Percentiles rank a stretch among this genome's conserved stretches.
phyloP scores from a whole-genome alignment of 2,329 filamentous ascomycete species.

The Aspergillus uvarum region DNA sequence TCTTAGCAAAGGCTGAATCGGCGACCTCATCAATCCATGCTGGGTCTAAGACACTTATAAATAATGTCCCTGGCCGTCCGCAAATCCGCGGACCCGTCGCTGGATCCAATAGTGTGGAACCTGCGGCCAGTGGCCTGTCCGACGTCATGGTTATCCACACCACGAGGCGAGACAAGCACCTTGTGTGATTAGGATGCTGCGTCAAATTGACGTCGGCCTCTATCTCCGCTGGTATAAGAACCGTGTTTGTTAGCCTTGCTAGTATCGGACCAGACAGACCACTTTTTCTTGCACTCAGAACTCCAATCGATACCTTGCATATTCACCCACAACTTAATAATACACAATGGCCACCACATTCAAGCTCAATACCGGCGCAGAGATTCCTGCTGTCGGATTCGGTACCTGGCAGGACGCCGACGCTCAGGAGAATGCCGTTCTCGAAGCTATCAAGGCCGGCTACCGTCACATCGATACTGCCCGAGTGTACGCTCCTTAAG shows the following conservation, averaged over 20 bases:
- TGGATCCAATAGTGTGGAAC: background rate
- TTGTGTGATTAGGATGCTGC: conserved; percentile 2
- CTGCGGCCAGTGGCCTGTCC: background rate
- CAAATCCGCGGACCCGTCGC: background rate
- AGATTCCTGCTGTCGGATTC: conserved; percentile 52
- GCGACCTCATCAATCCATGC: background rate
- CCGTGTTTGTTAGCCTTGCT: background rate
- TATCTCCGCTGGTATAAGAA: background rate
- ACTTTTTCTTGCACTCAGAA: background rate
- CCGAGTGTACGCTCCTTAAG: conserved; percentile 35
- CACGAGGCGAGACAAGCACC: background rate
- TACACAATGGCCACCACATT: conserved; percentile 35
- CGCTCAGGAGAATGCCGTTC: conserved; percentile 51
- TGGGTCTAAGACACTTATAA: background rate
- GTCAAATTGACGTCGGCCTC: conserved; percentile 24
- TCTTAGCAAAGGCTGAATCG: too few relatives aligned
- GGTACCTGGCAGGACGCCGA: conserved; percentile 57
- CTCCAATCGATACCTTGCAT: background rate
- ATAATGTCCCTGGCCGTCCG: background rate
- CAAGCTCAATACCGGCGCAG: conserved; percentile 49
- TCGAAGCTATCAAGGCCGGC: conserved; percentile 50
- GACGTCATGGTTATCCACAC: conserved; percentile 13
- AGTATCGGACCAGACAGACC: background rate
- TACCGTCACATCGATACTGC: conserved; percentile 58
- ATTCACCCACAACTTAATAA: background rate